Evolutionary conservation across 371 early-diverging fungal genomes (phyloP), one percentile per base, ranked within the genome.

Genomic region (Rozella allomycis): DNA sequence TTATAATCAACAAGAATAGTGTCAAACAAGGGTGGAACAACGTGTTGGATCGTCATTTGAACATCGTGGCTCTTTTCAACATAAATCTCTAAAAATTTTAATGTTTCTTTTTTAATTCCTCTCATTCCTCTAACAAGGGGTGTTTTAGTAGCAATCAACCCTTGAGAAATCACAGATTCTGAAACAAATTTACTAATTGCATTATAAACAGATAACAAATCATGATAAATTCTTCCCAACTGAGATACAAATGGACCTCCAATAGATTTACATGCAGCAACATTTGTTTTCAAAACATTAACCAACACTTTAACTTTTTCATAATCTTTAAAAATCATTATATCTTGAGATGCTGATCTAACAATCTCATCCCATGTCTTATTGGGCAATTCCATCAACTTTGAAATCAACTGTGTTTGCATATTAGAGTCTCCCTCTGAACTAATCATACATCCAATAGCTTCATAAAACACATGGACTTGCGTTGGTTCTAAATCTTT

Each of bases 391-490:
- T 71, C 68, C 91, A 94, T 90, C 19, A 76, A 68, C 22, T 74
- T 74, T 21, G 39, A 42, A 37, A 94, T 77, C 31, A 88, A 51
- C 31, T 74, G 61, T 36, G 78, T 78, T 50, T 80, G 86, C 12
- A 55, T 50, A 25, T 31, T 31, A 34, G 46, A 55, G 28, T 75
- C 71, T 17, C 68, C 59, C 43, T 88, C 84, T 3, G 88, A 79
- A 23, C 81, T 67, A 27, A 94, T 81, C 75, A 94, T 86, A 47
- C 80, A 71, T 17, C 93, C 93, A 26, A 86, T 74, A 16, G 91
- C 88, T 52, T 90, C 90, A 49, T 87, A 90, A 52, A 94, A 91
- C 3, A 84, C 84, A 46, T 86, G 80, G 22, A 82, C 72, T 60
- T 90, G 93, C 35, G 75, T 74, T 13, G 87, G 78, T 17, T 66